These are phyloP conservation scores for Sisymbrium altissimum DNA, from an alignment of 345 rosid genomes.

Conservation along the genomic window DNA sequence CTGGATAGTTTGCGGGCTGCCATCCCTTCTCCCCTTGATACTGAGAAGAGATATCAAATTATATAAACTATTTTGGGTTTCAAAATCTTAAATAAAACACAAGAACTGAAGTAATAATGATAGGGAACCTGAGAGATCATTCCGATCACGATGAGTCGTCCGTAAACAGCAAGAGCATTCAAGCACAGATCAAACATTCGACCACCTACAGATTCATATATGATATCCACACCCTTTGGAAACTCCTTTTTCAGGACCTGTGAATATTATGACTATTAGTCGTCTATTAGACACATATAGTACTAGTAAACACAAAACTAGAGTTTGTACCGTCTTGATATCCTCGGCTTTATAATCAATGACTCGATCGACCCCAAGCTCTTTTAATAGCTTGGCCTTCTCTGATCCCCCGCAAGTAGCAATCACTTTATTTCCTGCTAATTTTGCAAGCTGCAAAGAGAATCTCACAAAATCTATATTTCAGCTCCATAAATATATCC, in stretches of 20 bases:
- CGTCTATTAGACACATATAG: neutral
- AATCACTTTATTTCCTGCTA: conserved; percentile 78
- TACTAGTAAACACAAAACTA: neutral
- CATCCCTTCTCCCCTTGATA: conserved; percentile 94
- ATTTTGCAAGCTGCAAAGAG: conserved; percentile 72
- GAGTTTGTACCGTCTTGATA: conserved; percentile 58
- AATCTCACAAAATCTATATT: neutral
- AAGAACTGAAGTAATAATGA: neutral
- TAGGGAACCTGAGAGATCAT: conserved; percentile 91
- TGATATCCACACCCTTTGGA: conserved; percentile 78
- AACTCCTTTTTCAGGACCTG: conserved; percentile 85
- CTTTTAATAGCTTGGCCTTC: conserved; percentile 77
- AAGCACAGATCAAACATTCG: conserved; percentile 83
- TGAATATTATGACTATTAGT: neutral
- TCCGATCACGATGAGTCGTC: conserved; percentile 84
- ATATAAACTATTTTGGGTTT: neutral
- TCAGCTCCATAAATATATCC: neutral
- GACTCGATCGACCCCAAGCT: conserved; percentile 79
- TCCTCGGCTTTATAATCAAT: conserved; percentile 83
- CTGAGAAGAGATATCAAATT: conserved; percentile 40
- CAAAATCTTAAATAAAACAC: neutral
- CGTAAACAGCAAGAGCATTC: conserved; percentile 79
- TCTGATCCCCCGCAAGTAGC: conserved; percentile 95
- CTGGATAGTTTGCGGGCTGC: conserved; percentile 79
- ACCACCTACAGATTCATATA: conserved; percentile 97